Percentiles rank a stretch among this genome's conserved stretches.
Conservation (phyloP, 306 rosid species). For the Canavalia ensiformis region DNA sequence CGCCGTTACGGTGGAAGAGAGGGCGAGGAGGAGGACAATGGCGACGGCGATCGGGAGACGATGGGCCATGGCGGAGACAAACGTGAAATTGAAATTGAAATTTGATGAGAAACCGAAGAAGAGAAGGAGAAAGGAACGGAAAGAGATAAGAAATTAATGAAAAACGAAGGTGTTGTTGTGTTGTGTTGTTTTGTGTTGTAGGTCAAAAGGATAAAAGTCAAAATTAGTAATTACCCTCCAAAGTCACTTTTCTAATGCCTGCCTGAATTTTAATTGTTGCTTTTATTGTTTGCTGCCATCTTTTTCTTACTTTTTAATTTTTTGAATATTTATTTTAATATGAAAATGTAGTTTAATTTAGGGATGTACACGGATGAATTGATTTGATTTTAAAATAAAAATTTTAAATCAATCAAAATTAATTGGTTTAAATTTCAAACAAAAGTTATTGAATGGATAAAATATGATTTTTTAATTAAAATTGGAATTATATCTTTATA, state of each 20-base stretch:
- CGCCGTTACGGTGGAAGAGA: conserved; percentile 54
- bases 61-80: conserved; percentile 45
- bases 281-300: too few relatives aligned
- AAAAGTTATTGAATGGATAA: too few relatives aligned
- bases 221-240: background rate
- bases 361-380: too few relatives aligned
- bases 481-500: too few relatives aligned
- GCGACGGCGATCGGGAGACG: conserved; percentile 44
- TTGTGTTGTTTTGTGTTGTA: background rate
- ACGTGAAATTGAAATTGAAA: conserved; percentile 28
- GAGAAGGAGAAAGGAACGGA: background rate
- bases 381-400: too few relatives aligned
- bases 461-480: too few relatives aligned
- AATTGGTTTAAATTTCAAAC: too few relatives aligned
- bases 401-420: too few relatives aligned
- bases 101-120: background rate
- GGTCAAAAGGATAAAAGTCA: conserved; percentile 5
- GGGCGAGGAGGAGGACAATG: conserved; percentile 23
- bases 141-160: conserved; percentile 29
- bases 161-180: background rate
- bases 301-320: too few relatives aligned
- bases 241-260: background rate
- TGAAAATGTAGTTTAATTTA: too few relatives aligned
- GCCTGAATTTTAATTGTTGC: background rate
- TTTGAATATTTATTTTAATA: too few relatives aligned